A percentile compares a stretch with the other conserved stretches of the same genome.
These are phyloP conservation scores for Talaromyces borbonicus DNA, from an alignment of 495 filamentous ascomycete genomes.

Conservation along the genomic window DNA sequence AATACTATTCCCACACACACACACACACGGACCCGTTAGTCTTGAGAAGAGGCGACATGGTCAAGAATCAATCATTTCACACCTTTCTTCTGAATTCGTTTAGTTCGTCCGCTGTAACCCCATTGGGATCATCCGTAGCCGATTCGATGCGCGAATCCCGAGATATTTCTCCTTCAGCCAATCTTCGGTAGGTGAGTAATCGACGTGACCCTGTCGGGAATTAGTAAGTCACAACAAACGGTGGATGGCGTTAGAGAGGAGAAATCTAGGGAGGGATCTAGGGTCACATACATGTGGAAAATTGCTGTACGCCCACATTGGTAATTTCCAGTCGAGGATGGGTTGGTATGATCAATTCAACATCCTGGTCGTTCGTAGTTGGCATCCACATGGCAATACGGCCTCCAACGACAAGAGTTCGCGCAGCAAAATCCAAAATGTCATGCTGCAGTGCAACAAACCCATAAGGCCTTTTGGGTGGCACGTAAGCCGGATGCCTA, in stretches of 20 bases:
- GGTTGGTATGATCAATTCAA: constrained; percentile 63
- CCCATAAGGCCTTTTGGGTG: constrained; percentile 84
- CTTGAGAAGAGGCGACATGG: too few relatives aligned
- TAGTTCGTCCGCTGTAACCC: constrained; percentile 59
- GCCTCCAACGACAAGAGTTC: constrained; percentile 71
- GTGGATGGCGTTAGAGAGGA: too few relatives aligned
- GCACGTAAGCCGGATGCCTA: constrained; percentile 68
- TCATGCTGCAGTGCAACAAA: constrained; percentile 84
- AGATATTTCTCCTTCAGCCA: constrained; percentile 50
- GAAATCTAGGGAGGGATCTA: neutral
- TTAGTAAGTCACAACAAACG: constrained; percentile 8
- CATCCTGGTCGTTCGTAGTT: constrained; percentile 67
- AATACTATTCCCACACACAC: constrained; percentile 18
- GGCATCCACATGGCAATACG: constrained; percentile 96
- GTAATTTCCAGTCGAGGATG: constrained; percentile 71
- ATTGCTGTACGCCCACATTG: constrained; percentile 70
- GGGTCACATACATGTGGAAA: constrained; percentile 65
- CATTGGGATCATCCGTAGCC: constrained; percentile 27
- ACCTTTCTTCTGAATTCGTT: constrained; percentile 67
- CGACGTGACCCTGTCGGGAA: constrained; percentile 61
- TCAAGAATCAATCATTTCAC: too few relatives aligned
- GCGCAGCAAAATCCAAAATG: constrained; percentile 71
- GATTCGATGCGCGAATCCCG: constrained; percentile 22
- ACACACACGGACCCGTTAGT: too few relatives aligned
- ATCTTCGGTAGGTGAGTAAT: constrained; percentile 73